These are phyloP conservation scores for Incumbomyces lentus DNA, from an alignment of 2,329 filamentous ascomycete genomes.

Conservation along the genomic window DNA sequence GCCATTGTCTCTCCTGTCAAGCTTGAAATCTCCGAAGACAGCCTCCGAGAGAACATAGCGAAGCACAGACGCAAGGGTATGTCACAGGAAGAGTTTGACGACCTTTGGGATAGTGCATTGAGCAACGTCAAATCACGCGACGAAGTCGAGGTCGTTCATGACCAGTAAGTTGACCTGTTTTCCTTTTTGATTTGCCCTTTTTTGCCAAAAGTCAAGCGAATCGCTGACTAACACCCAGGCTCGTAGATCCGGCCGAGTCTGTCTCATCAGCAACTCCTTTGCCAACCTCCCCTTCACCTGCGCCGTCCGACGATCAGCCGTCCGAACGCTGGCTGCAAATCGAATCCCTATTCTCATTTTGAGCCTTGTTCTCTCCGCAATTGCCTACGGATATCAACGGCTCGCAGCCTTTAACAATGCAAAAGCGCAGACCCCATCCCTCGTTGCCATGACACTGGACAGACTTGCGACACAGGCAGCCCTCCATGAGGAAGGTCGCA, in stretches of 20 bases:
- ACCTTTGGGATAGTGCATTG: conserved; percentile 51
- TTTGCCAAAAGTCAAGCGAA: conserved; percentile 10
- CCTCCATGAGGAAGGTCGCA: conserved; percentile 56
- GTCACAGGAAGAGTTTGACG: conserved; percentile 80
- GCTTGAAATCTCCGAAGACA: conserved; percentile 54
- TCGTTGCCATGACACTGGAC: conserved; percentile 77
- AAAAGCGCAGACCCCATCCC: conserved; percentile 62
- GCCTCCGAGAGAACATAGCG: conserved; percentile 66
- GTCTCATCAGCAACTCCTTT: conserved; percentile 78
- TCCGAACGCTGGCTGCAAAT: conserved; percentile 41
- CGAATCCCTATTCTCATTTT: conserved; percentile 41
- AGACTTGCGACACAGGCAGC: conserved; percentile 75
- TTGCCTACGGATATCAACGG: conserved; percentile 54
- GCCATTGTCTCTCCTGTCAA: conserved; percentile 42
- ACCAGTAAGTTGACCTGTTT: conserved; percentile 44
- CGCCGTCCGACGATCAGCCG: conserved; percentile 36
- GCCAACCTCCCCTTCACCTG: conserved; percentile 77
- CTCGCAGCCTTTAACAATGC: conserved; percentile 55
- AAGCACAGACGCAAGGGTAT: conserved; percentile 72
- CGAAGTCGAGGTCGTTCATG: conserved; percentile 46
- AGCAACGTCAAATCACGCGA: conserved; percentile 45
- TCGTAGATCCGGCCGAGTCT: conserved; percentile 45
- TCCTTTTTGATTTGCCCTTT: not conserved
- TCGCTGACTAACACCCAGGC: conserved; percentile 19
- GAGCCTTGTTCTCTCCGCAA: conserved; percentile 34